Conservation (phyloP, 306 rosid species). For the Leucaena leucocephala region DNA sequence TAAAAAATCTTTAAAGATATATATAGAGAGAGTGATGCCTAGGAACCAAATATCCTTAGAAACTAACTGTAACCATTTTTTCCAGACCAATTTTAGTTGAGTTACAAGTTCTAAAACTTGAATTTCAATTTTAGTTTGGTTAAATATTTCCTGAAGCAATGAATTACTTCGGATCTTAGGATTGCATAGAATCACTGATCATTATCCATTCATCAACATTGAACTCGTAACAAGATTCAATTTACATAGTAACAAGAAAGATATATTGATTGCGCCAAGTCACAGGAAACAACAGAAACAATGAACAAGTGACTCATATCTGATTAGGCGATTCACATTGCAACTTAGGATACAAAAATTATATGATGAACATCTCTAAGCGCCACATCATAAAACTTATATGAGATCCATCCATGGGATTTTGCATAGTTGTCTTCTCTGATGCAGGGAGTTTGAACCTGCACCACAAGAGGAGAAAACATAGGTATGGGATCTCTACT, state of each 20-base stretch:
- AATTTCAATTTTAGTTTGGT: not conserved
- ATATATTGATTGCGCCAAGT: not conserved
- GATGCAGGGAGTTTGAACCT: conserved; percentile 50
- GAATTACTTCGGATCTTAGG: not conserved
- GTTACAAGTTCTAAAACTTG: not conserved
- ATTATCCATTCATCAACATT: conserved; percentile 1
- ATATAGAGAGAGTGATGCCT: too few relatives aligned
- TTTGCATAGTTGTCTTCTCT: conserved; percentile 50
- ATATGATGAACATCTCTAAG: conserved; percentile 12
- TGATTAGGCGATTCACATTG: conserved; percentile 30
- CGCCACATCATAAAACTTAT: not conserved
- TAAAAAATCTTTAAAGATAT: too few relatives aligned
- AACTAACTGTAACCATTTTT: not conserved
- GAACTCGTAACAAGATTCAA: not conserved
- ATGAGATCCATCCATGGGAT: conserved; percentile 38
- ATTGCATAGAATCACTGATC: not conserved
- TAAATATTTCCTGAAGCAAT: not conserved
- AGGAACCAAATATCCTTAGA: not conserved
- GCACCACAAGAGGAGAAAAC: conserved; percentile 67
- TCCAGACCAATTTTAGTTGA: not conserved
- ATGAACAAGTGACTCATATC: conserved; percentile 14
- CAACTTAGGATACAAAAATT: conserved; percentile 6
- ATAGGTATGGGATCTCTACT: conserved; percentile 72
- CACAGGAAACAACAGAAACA: not conserved
- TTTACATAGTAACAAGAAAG: not conserved